phyloP scores from a whole-genome alignment of 768 basidiomycete genomes.

The Lyophyllum atratum region DNA sequence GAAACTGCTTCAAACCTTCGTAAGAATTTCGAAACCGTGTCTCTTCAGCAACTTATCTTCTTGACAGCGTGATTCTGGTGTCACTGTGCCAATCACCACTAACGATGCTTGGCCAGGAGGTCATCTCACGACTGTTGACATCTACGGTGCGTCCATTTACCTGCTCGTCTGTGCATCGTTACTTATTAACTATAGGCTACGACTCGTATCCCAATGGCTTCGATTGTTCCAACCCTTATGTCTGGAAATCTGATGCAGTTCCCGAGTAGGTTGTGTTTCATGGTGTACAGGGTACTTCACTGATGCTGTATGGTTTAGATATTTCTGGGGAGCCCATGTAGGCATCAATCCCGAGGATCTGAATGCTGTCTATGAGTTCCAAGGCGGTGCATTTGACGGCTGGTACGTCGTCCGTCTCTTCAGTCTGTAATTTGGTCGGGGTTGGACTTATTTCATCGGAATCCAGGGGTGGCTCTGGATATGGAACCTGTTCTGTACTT shows the following conservation, averaged over 20 bases:
- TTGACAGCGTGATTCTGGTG: conserved; percentile 39
- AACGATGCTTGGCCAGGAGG: conserved; percentile 50
- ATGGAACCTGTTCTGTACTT: conserved; percentile 32
- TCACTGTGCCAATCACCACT: conserved; percentile 47
- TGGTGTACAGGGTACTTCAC: too few relatives aligned
- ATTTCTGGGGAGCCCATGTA: conserved; percentile 41
- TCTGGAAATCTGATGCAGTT: conserved; percentile 46
- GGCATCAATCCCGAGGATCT: conserved; percentile 35
- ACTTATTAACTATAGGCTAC: conserved; percentile 29
- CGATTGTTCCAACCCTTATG: conserved; percentile 49
- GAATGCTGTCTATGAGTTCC: conserved; percentile 47
- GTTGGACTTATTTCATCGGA: neutral
- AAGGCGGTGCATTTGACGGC: conserved; percentile 55
- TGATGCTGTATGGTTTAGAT: conserved; percentile 25
- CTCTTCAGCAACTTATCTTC: neutral
- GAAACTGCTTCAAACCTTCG: conserved; percentile 34
- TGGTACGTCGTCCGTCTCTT: conserved; percentile 29
- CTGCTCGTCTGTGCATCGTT: neutral
- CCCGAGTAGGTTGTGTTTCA: conserved; percentile 34
- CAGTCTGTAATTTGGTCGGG: neutral
- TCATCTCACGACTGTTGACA: conserved; percentile 45
- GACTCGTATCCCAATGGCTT: conserved; percentile 56
- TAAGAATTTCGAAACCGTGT: conserved; percentile 15
- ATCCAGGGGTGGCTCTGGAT: conserved; percentile 41
- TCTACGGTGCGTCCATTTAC: conserved; percentile 40